Percentiles rank a stretch among this genome's conserved stretches.
phyloP scores from a whole-genome alignment of 129 eudicot species.

The Flaveria trinervia region DNA sequence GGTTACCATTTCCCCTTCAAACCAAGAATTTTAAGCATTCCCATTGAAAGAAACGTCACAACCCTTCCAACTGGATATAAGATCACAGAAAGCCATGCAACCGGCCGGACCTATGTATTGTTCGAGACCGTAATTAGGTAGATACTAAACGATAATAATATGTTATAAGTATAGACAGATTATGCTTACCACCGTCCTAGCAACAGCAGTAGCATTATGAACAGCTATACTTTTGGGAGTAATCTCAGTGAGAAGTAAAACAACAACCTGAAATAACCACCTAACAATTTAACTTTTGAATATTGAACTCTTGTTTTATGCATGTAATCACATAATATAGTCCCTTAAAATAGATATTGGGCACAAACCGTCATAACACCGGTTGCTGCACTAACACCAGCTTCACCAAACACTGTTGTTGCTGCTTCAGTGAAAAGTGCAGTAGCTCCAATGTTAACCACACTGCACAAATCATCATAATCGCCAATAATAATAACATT shows the following conservation, averaged over 20 bases:
- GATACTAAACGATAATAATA: constrained; percentile 9
- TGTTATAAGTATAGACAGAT: constrained; percentile 8
- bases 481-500: background rate
- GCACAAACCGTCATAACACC: constrained; percentile 66
- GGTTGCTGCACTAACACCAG: constrained; percentile 73
- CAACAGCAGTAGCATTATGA: constrained; percentile 72
- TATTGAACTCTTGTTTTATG: background rate
- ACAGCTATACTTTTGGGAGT: constrained; percentile 79
- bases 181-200: constrained; percentile 68
- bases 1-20: constrained; percentile 61
- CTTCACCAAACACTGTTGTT: constrained; percentile 70
- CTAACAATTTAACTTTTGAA: constrained; percentile 13
- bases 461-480: constrained; percentile 34
- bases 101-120: constrained; percentile 61
- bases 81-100: constrained; percentile 72
- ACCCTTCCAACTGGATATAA: constrained; percentile 78
- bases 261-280: constrained; percentile 51
- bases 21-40: constrained; percentile 72
- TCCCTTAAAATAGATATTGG: background rate
- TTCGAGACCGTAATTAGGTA: constrained; percentile 27
- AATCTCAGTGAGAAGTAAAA: constrained; percentile 70
- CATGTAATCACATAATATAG: constrained; percentile 7
- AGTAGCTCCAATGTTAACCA: constrained; percentile 76
- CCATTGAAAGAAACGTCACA: constrained; percentile 69
- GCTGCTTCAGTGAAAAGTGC: constrained; percentile 79